Conservation (phyloP, 139 green algal species). For the Chlamydomonas incerta region DNA sequence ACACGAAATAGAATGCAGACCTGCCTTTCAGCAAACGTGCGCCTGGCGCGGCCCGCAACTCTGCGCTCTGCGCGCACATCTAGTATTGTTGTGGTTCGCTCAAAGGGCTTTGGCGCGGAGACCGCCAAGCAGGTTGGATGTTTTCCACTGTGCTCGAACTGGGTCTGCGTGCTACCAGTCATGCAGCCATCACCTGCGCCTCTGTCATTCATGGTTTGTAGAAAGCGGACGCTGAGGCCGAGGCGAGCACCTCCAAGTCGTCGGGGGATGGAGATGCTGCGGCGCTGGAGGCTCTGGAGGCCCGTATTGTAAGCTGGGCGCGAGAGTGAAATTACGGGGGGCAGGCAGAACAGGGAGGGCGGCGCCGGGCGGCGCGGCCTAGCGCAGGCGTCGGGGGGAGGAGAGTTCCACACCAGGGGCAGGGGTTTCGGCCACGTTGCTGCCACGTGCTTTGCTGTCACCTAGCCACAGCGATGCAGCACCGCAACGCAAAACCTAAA, state of each 20-base stretch:
- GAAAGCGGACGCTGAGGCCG: not conserved
- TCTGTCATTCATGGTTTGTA: not conserved
- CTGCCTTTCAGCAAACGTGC: not conserved
- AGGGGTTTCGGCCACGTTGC: not conserved
- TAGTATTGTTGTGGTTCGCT: not conserved
- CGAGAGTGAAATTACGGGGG: not conserved
- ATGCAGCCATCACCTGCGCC: no score
- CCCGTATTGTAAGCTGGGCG: conserved; percentile 14
- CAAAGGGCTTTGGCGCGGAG: conserved; percentile 35
- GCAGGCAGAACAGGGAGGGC: no score
- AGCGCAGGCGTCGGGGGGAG: no score
- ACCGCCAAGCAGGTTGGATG: not conserved
- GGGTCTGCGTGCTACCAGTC: no score
- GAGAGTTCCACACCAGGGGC: no score
- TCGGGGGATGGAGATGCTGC: conserved; percentile 1
- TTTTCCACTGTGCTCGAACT: not conserved
- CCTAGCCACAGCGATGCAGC: no score
- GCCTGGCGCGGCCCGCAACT: not conserved
- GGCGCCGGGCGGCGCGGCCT: no score
- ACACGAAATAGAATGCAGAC: not conserved
- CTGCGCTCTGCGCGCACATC: no score
- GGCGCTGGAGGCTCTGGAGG: conserved; percentile 31
- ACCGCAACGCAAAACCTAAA: no score
- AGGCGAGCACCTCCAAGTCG: not conserved
- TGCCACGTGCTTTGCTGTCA: no score